Base-by-base conservation (phyloP, 176 grass and related monocot genomes). In the Aegilops sharonensis region DNA sequence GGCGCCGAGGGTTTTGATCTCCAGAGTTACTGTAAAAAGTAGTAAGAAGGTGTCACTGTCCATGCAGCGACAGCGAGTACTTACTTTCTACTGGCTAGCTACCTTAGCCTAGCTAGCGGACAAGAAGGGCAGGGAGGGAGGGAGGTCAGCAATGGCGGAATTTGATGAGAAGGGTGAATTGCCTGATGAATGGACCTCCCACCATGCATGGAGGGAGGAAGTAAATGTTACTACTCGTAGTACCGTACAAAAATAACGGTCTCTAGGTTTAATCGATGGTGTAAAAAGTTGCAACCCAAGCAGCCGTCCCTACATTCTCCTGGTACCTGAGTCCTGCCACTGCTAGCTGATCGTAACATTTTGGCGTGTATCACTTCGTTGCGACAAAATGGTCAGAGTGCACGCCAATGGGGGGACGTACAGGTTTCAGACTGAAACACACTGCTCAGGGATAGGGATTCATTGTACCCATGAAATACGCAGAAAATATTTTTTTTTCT, bases 1-100 rank as follows among this genome's bases (percentile, higher is more conserved):
- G 81, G 62, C 64, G 7, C 18, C 24, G 85, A 71, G 30, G 85
- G 52, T 85, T 85, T 81, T 88, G 68, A 81, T 64, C 63, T 54
- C 63, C 50, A 25, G 2, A 63, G 54, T 78, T 91, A 54, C 31
- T 88, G 89, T 88, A 78, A 85, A 81, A 88, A 77, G 24, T 48
- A 77, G 24, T 48, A 12, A 70, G 56, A 71, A 34, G 23, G 8
- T 2, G 30, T 23, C 81, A 5, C 31, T 84, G 85, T 81, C 56
- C 60, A 81, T 85, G 81, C 39, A 87, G 72, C 72, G 67, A 70
- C 67, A 21, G 17, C 7, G 32, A 8, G 68, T 40, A 14, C 8
- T 78, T 21, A 25, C 13, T 15, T 79, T 79, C 63, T 64, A 79
- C 35, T 35, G 68, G 68, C 68, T 52, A 17, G 27, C 67, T 72